These are phyloP conservation scores for Lasiosphaeria hispida DNA, from an alignment of 495 filamentous ascomycete genomes.

Conservation along the genomic window DNA sequence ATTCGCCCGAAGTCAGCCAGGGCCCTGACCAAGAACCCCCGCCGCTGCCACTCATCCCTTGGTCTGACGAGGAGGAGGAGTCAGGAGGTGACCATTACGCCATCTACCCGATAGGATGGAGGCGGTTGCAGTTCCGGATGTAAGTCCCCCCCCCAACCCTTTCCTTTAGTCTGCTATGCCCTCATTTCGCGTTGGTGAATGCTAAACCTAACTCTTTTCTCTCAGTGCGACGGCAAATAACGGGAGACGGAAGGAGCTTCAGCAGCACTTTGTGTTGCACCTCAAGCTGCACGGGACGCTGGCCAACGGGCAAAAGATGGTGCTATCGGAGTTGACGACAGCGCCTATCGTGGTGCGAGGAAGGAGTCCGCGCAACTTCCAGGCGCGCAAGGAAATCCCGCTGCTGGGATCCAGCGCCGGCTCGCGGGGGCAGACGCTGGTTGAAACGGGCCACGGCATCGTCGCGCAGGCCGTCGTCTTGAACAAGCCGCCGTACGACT, in stretches of 20 bases:
- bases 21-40: constrained; percentile 55
- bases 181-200: not conserved
- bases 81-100: constrained; percentile 63
- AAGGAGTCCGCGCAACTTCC: constrained; percentile 76
- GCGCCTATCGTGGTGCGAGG: constrained; percentile 76
- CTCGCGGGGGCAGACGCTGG: constrained; percentile 56
- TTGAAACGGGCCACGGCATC: constrained; percentile 47
- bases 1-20: constrained; percentile 56
- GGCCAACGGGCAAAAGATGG: constrained; percentile 63
- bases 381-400: constrained; percentile 72
- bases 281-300: constrained; percentile 71
- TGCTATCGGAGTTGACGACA: constrained; percentile 69
- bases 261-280: constrained; percentile 77
- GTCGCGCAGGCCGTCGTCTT: constrained; percentile 45
- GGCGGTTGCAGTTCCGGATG: constrained; percentile 85
- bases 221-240: constrained; percentile 62
- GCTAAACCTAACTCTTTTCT: constrained; percentile 18
- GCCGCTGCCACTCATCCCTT: constrained; percentile 70
- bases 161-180: not conserved
- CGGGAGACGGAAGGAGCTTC: constrained; percentile 72
- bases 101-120: constrained; percentile 88
- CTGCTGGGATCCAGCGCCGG: constrained; percentile 67
- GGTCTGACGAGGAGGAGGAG: constrained; percentile 69
- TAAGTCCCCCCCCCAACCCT: constrained; percentile 27
- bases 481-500: constrained; percentile 50